phyloP scores from a whole-genome alignment of 306 rosid genomes.

The Citrullus colocynthis region DNA sequence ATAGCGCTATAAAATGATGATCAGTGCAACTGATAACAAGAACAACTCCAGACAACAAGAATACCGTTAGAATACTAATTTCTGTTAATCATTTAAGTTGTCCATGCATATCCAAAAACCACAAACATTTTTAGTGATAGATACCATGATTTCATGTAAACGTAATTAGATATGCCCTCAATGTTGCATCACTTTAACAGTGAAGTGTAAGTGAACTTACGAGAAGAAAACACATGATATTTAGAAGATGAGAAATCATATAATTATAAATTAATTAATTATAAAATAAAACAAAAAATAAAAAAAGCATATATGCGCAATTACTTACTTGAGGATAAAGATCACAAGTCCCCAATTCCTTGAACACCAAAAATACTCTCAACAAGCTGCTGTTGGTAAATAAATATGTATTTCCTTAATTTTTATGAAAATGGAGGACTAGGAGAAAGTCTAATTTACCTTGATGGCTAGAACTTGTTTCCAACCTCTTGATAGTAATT shows the following conservation, averaged over 20 bases:
- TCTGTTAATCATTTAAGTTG: background rate
- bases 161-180: background rate
- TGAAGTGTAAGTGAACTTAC: background rate
- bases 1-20: background rate
- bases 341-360: conserved; percentile 96
- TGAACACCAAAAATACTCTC: no score
- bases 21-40: background rate
- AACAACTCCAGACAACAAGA: background rate
- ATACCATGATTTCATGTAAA: conserved; percentile 1
- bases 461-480: no score
- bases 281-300: no score
- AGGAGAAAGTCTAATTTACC: no score
- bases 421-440: no score
- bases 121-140: background rate
- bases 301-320: background rate
- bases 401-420: no score
- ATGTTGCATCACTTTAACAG: background rate
- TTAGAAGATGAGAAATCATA: background rate
- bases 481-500: no score
- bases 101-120: background rate
- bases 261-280: no score
- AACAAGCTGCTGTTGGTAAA: no score
- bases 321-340: conserved; percentile 85
- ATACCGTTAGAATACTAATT: background rate
- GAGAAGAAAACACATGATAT: background rate